Base-by-base conservation (phyloP, 345 rosid genomes). In the Anastatica hierochuntica region DNA sequence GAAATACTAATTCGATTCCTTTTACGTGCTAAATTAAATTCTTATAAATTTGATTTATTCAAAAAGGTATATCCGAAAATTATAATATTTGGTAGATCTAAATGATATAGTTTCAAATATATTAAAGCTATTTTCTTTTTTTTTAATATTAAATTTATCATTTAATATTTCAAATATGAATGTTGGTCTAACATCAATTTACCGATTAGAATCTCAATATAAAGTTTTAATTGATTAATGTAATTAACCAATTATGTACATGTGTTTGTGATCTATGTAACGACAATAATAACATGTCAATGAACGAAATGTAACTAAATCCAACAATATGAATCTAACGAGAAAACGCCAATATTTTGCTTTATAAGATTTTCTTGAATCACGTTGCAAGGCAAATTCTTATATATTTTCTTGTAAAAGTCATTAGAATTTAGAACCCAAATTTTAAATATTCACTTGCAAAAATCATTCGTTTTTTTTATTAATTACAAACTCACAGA, bases 261-360 rank as follows among this genome's bases (percentile, higher is more conserved):
- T 43, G 34, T 34, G 5, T 56, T 14, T 42, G 10, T 43, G 21
- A 26, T 39, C 36, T 19, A 18, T 31, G 40, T 60, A 20, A 60
- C 33, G 38, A 60, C 49, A 60, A 39, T 21, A 18, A 43, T 34
- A 33, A 53, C 16, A 43, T 43, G 60, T 14, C 60, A 52, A 19
- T 24, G 34, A 24, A 42, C 30, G 11, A 34, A 36, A 16, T 16
- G 13, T 17, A 27, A 41, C 19, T 31, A 41, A 40, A 14, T 49
- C 30, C 47, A 36, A 58, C 41, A 36, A 20, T 14, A 50, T 43
- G 30, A 36, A 43, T 13, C 58, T 26, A 58, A 50, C 27, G 27
- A 58, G 70, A 43, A 43, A 43, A 43, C 8, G 59, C 53, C 70
- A 58, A 58, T 37, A 43, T 43, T 14, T 50, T 42, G 58, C 70